These are phyloP conservation scores for Fusarium clavum DNA, from an alignment of 2,329 filamentous ascomycete species.

Conservation along the genomic window DNA sequence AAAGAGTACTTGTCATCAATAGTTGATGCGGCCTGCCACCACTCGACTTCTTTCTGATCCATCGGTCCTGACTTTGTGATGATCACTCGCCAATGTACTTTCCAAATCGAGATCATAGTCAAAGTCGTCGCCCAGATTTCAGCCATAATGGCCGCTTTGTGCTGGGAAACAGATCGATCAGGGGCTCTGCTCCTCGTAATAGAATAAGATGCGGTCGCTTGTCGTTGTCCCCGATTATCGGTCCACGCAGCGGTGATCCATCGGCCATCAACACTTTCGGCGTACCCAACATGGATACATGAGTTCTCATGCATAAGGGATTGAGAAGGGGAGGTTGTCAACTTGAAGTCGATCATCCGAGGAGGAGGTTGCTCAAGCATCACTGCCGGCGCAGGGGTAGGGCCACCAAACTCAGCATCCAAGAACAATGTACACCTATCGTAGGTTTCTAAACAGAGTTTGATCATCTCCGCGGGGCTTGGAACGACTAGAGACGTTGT, in stretches of 20 bases:
- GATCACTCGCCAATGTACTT: conserved; percentile 81
- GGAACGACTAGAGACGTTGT: conserved; percentile 72
- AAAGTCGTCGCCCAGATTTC: conserved; percentile 84
- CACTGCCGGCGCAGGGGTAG: conserved; percentile 75
- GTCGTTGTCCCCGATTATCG: conserved; percentile 78
- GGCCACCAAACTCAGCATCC: conserved; percentile 55
- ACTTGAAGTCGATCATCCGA: conserved; percentile 79
- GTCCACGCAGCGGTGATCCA: conserved; percentile 88
- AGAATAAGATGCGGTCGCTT: conserved; percentile 79
- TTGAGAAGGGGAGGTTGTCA: conserved; percentile 73
- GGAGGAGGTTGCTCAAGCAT: conserved; percentile 77
- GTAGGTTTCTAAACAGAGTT: conserved; percentile 79
- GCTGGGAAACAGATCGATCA: conserved; percentile 61
- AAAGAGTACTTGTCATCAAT: conserved; percentile 63
- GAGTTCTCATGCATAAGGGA: conserved; percentile 83
- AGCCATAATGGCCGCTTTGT: conserved; percentile 68
- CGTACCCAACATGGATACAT: conserved; percentile 83
- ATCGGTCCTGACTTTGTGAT: conserved; percentile 78
- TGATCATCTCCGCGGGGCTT: conserved; percentile 67
- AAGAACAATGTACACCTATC: conserved; percentile 73
- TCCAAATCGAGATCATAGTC: conserved; percentile 76
- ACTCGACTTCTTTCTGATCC: conserved; percentile 72
- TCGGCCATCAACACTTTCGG: conserved; percentile 77
- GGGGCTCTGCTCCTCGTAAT: conserved; percentile 67
- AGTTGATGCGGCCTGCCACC: conserved; percentile 66